These are phyloP conservation scores for Lippia alba DNA, from an alignment of 305 asterid species.

Conservation along the genomic window DNA sequence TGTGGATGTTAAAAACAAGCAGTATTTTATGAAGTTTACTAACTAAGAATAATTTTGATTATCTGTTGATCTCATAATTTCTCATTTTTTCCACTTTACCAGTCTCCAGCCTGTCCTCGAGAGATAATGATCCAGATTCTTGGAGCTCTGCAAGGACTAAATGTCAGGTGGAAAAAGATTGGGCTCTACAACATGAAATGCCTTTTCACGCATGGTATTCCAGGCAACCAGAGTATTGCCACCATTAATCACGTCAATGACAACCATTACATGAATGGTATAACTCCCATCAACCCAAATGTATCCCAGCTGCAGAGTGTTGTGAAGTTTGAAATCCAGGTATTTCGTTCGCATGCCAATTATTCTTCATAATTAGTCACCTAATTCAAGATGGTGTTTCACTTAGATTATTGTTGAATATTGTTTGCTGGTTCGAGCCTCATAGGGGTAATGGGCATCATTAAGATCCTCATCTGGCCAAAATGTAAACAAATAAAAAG, in stretches of 20 bases:
- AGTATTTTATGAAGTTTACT: slow-evolving; percentile 2
- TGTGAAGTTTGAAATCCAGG: slow-evolving; percentile 97
- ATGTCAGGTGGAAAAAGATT: slow-evolving; percentile 89
- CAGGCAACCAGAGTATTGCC: slow-evolving; percentile 35
- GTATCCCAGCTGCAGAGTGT: slow-evolving; percentile 46
- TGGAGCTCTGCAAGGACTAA: slow-evolving; percentile 69
- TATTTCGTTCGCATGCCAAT: slow-evolving; percentile 32
- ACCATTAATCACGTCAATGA: slow-evolving; percentile 43
- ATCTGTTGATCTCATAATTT: slow-evolving; percentile 18
- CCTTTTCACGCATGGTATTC: slow-evolving; percentile 52
- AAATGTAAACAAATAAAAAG: too few relatives aligned
- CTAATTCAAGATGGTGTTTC: not conserved
- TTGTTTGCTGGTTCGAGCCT: not conserved
- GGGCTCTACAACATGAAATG: slow-evolving; percentile 94
- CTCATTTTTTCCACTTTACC: slow-evolving; percentile 38
- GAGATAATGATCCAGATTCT: slow-evolving; percentile 91
- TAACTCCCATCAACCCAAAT: slow-evolving; percentile 41
- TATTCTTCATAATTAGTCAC: not conserved
- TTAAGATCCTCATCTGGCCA: too few relatives aligned
- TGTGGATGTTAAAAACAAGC: slow-evolving; percentile 8
- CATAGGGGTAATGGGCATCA: too few relatives aligned
- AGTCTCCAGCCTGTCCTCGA: slow-evolving; percentile 84
- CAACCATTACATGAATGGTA: slow-evolving; percentile 49
- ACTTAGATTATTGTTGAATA: not conserved
- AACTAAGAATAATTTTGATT: slow-evolving; percentile 12